Percentiles rank a stretch among this genome's conserved stretches.
Evolutionary conservation across 2,329 filamentous ascomycete genomes (phyloP).

Genomic region (Alternaria atra): DNA sequence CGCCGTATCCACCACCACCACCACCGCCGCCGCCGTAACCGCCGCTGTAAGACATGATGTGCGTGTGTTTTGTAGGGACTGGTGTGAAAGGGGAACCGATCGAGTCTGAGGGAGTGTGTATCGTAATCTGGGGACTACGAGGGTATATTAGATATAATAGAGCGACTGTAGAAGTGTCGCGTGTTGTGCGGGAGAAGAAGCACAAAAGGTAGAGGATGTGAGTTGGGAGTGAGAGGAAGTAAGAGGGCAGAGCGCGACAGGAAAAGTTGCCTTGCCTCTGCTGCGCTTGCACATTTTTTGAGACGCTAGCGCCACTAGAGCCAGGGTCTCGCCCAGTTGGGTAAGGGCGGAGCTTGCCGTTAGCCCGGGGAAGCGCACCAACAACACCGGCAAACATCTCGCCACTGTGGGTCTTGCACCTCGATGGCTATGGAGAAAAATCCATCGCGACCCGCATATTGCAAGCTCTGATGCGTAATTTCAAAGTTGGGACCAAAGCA

Average conservation of each 20-base stretch:
- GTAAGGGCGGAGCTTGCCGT: constrained; percentile 14
- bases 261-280: constrained; percentile 37
- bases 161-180: constrained; percentile 39
- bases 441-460: constrained; percentile 1
- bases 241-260: constrained; percentile 26
- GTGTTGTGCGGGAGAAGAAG: constrained; percentile 28
- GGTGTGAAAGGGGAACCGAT: constrained; percentile 36
- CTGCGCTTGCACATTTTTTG: constrained; percentile 33
- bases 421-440: background rate
- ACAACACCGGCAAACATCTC: constrained; percentile 10
- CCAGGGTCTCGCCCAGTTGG: constrained; percentile 17
- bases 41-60: constrained; percentile 74
- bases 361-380: constrained; percentile 14
- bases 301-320: constrained; percentile 21
- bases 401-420: constrained; percentile 9
- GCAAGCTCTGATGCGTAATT: background rate
- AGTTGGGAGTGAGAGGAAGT: constrained; percentile 26
- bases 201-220: constrained; percentile 29
- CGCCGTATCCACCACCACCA: constrained; percentile 57
- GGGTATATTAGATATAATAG: constrained; percentile 27
- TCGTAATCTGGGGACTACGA: constrained; percentile 23
- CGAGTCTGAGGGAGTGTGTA: constrained; percentile 31
- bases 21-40: constrained; percentile 59
- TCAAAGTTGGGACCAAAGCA: background rate
- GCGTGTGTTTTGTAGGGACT: constrained; percentile 44